Evolutionary conservation across 1,284 basidiomycete species (phyloP), one percentile per base, ranked within the genome.

Genomic region (Ceratobasidium sp.): DNA sequence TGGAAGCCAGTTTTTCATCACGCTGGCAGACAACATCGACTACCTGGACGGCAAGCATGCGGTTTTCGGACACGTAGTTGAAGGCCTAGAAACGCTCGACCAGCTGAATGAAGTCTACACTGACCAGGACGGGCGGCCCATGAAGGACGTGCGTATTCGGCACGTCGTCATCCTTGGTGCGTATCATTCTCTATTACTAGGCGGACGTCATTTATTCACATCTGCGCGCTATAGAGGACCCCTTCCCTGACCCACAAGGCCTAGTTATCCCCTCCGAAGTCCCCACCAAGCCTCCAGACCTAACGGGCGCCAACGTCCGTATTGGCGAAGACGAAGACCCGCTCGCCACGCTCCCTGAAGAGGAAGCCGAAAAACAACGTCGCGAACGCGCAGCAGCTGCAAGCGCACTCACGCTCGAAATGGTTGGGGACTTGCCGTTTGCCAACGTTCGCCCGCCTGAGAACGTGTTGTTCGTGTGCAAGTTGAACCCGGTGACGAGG

Each of bases 381-480:
- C 90, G 96, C 14, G 89, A 91, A 81, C 92, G 93, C 75, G 96
- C 96, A 0, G 97, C 97, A 0, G 90, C 90, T 1, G 96, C 97
- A 0, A 96, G 96, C 50, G 98, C 97, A 0, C 85, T 99, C 45
- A 99, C 98, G 1, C 89, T 99, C 63, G 98, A 99, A 82, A 99
- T 99, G 96, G 97, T 99, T 75, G 97, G 97, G 60, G 98, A 99
- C 83, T 86, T 99, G 69, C 98, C 98, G 0, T 99, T 99, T 81
- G 98, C 97, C 22, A 97, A 98, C 80, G 95, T 99, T 53, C 90
- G 96, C 53, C 98, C 98, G 0, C 97, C 97, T 0, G 97, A 99
- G 84, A 99, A 99, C 83, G 96, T 99, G 51, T 85, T 99, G 15
- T 99, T 99, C 83, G 97, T 99, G 22, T 99, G 97, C 91, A 99